phyloP scores from a whole-genome alignment of 495 filamentous ascomycete genomes.

The Barbatosphaeria neglecta region DNA sequence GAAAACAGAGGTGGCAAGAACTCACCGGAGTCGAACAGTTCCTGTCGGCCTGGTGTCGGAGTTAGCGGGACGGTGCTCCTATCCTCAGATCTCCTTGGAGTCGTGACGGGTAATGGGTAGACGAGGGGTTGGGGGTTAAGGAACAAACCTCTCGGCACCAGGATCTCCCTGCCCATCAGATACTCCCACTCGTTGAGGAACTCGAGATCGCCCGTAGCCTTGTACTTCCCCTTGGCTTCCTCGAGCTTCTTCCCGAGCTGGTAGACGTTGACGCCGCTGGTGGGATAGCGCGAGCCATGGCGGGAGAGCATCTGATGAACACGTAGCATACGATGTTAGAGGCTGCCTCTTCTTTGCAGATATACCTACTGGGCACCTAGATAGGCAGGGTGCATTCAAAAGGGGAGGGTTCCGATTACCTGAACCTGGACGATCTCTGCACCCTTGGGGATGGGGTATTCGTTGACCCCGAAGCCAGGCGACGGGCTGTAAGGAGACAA shows the following conservation, averaged over 20 bases:
- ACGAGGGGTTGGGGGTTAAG: too few relatives aligned
- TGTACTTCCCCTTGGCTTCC: slow-evolving; percentile 39
- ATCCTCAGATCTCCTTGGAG: too few relatives aligned
- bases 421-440: slow-evolving; percentile 46
- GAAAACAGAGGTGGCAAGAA: too few relatives aligned
- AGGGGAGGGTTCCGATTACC: slow-evolving; percentile 21
- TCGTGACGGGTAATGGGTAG: too few relatives aligned
- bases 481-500: slow-evolving; percentile 30
- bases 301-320: slow-evolving; percentile 67
- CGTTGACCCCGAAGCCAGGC: slow-evolving; percentile 43
- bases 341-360: slow-evolving; percentile 18
- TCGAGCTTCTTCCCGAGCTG: slow-evolving; percentile 48
- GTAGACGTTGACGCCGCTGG: slow-evolving; percentile 39
- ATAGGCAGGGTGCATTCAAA: too few relatives aligned
- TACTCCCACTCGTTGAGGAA: slow-evolving; percentile 64
- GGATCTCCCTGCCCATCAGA: slow-evolving; percentile 56
- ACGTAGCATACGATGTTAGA: slow-evolving; percentile 43
- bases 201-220: slow-evolving; percentile 35
- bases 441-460: slow-evolving; percentile 42
- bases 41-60: slow-evolving; percentile 44
- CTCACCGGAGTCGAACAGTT: slow-evolving; percentile 55
- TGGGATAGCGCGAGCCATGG: slow-evolving; percentile 73
- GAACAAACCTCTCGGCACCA: slow-evolving; percentile 37
- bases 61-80: too few relatives aligned
- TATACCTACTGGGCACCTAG: too few relatives aligned